Evolutionary conservation across 257 asterid genomes (phyloP), one percentile per base, ranked within the genome.

Genomic region (Cordia subcordata): DNA sequence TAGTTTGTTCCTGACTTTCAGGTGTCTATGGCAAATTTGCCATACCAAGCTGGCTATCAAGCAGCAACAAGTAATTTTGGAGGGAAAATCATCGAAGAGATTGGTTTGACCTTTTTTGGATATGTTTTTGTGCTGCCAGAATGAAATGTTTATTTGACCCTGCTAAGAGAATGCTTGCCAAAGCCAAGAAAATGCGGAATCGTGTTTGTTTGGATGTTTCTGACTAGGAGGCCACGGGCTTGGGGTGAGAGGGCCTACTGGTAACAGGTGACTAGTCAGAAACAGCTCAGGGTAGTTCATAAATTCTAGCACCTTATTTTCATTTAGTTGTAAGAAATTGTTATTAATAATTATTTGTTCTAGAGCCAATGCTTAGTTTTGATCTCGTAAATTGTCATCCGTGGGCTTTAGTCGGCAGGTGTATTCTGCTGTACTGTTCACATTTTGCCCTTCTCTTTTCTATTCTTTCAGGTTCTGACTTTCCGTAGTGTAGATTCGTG

Each of bases 321-420:
- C 62, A 72, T 68, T 65, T 76, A 80, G 83, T 62, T 71, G 78
- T 76, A 79, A 73, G 81, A 74, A 68, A 62, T 52, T 55, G 51
- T 72, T 71, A 65, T 74, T 72, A 65, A 72, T 76, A 64, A 78
- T 71, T 82, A 63, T 79, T 75, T 76, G 66, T 55, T 73, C 76
- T 72, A 67, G 82, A 68, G 82, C 70, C 73, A 21, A 57, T 55
- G 49, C 72, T 64, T 71, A 58, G 64, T 75, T 57, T 71, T 57
- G 56, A 68, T 71, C 67, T 72, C 57, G 53, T 72, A 66, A 79
- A 70, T 69, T 64, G 70, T 69, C 68, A 42, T 53, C 12, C 39
- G 11, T 22, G 27, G 33, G 38, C 11, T 21, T 27, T 22, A 33
- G 57, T 20, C 11, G 57, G 17, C 38, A 53, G 16, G 8, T 42